Evolutionary conservation across 176 grass and related monocot genomes (phyloP).

Genomic region (Hordeum marinum): DNA sequence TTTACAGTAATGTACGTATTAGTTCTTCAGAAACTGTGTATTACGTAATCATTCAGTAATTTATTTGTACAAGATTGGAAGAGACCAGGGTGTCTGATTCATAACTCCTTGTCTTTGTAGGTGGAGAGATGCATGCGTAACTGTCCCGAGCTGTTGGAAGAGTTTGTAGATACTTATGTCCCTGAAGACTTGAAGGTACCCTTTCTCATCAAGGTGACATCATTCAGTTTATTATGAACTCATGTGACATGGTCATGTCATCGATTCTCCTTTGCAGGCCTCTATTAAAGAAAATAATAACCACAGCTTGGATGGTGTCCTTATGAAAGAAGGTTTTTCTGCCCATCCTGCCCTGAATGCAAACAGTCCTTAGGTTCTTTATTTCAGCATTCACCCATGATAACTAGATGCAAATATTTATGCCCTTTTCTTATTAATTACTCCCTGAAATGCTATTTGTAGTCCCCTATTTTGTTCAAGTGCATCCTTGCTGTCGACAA

Average conservation of each 20-base stretch:
- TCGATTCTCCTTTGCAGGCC: background rate
- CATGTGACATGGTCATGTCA: background rate
- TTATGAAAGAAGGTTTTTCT: background rate
- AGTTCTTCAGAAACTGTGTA: background rate
- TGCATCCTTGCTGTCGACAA: background rate
- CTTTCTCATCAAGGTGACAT: background rate
- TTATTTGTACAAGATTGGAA: background rate
- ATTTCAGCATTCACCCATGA: background rate
- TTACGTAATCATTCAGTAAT: background rate
- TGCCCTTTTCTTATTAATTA: background rate
- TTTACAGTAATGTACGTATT: background rate
- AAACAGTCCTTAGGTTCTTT: background rate
- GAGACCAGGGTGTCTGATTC: background rate
- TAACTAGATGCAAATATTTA: background rate
- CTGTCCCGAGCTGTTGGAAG: conserved; percentile 9
- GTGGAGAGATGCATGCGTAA: background rate
- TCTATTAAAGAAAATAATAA: conserved; percentile 14
- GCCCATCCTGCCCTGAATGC: background rate
- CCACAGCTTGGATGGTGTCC: background rate
- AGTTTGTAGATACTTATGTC: conserved; percentile 3
- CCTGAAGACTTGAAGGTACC: background rate
- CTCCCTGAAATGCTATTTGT: background rate
- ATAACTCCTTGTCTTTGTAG: conserved; percentile 10
- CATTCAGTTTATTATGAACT: conserved; percentile 8
- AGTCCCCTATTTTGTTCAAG: background rate